Percentiles rank a stretch among this genome's conserved stretches.
Conservation (phyloP, 164 flowering plant species). For the Aristolochia contorta region DNA sequence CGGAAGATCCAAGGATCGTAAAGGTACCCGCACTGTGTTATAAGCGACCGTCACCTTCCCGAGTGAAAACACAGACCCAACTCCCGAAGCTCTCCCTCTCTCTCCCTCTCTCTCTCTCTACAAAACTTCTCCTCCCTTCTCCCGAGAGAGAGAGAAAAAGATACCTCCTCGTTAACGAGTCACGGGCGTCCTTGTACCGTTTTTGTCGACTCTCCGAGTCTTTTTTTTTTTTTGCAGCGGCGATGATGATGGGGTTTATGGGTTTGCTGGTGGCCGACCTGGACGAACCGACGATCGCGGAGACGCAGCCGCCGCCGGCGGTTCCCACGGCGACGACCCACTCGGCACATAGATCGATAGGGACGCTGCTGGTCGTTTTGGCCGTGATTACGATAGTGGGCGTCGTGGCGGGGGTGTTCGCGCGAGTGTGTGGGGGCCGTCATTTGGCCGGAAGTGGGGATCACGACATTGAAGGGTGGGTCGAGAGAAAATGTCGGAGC, state of each 20-base stretch:
- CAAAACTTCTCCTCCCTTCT: not conserved
- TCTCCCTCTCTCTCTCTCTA: not conserved
- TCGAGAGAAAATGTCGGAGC: conserved; percentile 56
- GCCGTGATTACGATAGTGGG: conserved; percentile 61
- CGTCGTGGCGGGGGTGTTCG: conserved; percentile 61
- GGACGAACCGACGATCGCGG: not conserved
- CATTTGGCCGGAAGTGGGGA: conserved; percentile 53
- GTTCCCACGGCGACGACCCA: conserved; percentile 9
- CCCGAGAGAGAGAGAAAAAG: not conserved
- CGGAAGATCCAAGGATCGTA: conserved; percentile 11
- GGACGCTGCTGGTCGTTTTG: conserved; percentile 63
- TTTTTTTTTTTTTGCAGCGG: not conserved
- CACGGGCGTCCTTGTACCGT: no score
- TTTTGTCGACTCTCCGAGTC: no score
- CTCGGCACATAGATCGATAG: conserved; percentile 45
- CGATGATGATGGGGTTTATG: not conserved
- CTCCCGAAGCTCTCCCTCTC: conserved; percentile 12
- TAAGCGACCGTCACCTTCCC: no score
- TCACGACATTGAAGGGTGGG: conserved; percentile 77
- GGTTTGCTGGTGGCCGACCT: not conserved
- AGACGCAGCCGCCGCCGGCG: conserved; percentile 19
- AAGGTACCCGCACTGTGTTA: not conserved
- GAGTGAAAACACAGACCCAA: not conserved
- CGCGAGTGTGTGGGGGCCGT: conserved; percentile 65
- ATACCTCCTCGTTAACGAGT: no score